Evolutionary conservation across 2,329 filamentous ascomycete species (phyloP), one percentile per base, ranked within the genome.

Genomic region (Colletotrichum cuscutae): DNA sequence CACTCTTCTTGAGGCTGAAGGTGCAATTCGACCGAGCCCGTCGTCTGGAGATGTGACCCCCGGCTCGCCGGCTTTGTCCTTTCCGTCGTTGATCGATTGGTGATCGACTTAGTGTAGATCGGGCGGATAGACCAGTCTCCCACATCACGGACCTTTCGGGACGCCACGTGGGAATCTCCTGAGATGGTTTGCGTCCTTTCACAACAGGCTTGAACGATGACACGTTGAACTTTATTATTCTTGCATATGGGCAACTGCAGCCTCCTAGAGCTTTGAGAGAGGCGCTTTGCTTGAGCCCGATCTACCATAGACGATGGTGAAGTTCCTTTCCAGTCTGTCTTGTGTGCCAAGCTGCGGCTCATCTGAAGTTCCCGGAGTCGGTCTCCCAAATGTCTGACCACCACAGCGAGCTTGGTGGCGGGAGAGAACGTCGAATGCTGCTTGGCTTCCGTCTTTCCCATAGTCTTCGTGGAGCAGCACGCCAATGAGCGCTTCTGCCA

Each of bases 401-500:
- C 5, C 86, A 78, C 15, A 71, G 66, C 42, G 30, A 30, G 37
- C 37, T 5, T 15, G 24, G 26, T 56, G n/a, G 58, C 65, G 54
- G 2, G 26, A 64, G 58, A 84, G 81, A 66, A 88, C 83, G 22
- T 85, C 84, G 19, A 77, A 76, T 0, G 82, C 79, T 5, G 82
- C 82, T 2, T 71, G 65, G 7, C 84, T 81, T 3, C 80, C 80
- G 61, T 85, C 81, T 46, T 77, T 81, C 5, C 77, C 70, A 1
- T 81, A 81, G 71, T 88, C 86, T 1, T 84, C 80, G 53, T 82
- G 76, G 49, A 87, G 79, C 59, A 89, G 75, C n/a, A 83, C 77
- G 9, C 81, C 82, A 24, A 86, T 83, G 30, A 87, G 68, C 8
- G 86, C 77, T 66, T 88, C 84, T 0, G 86, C 84, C 1, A 85